Conservation (phyloP, 2,329 filamentous ascomycete genomes). For the Thielaviopsis musarum region DNA sequence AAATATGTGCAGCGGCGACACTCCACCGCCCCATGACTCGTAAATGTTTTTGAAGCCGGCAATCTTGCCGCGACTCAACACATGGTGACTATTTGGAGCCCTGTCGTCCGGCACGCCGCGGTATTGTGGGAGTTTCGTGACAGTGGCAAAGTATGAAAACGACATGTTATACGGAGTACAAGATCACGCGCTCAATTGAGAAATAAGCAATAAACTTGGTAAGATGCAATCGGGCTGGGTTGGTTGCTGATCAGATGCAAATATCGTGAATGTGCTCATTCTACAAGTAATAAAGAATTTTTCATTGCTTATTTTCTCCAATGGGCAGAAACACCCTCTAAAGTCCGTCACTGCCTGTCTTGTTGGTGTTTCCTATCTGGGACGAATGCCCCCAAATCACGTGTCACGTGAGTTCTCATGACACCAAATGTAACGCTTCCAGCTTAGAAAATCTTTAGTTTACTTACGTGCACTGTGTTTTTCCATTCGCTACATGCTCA, state of each 20-base stretch:
- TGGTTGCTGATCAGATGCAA: too few relatives aligned
- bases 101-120: conserved; percentile 21
- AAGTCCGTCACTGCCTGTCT: neutral
- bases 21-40: conserved; percentile 24
- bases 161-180: neutral
- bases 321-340: neutral
- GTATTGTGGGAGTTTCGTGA: conserved; percentile 17
- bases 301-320: too few relatives aligned
- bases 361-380: neutral
- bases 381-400: neutral
- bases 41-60: conserved; percentile 34
- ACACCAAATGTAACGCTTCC: too few relatives aligned
- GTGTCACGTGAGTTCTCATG: neutral
- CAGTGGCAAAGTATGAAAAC: conserved; percentile 7
- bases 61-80: conserved; percentile 21
- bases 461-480: too few relatives aligned
- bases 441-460: too few relatives aligned
- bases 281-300: neutral
- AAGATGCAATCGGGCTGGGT: neutral
- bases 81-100: conserved; percentile 23
- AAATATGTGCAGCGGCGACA: conserved; percentile 3
- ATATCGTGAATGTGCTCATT: neutral
- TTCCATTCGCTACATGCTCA: too few relatives aligned
- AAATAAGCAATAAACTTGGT: neutral
- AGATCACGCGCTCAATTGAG: neutral